Evolutionary conservation across 805 yeast genomes (phyloP).

Genomic region (Monosporozyma unispora): DNA sequence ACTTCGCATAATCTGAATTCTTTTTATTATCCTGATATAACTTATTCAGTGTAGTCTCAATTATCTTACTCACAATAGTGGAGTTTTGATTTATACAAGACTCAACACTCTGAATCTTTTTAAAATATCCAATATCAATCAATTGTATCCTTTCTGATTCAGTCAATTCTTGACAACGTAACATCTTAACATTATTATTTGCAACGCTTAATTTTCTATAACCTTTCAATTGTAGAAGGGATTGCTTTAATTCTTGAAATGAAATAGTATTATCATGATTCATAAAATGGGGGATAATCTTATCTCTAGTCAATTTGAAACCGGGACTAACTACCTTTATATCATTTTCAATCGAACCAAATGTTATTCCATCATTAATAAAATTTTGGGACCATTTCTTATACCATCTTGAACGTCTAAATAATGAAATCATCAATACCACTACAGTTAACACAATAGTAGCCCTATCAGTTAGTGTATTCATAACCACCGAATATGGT

Average conservation of each 20-base stretch:
- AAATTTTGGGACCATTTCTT: background rate
- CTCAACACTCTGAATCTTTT: background rate
- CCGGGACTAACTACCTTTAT: conserved; percentile 6
- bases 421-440: conserved; percentile 14
- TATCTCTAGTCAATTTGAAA: conserved; percentile 8
- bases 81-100: conserved; percentile 1
- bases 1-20: background rate
- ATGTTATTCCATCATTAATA: background rate
- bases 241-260: background rate
- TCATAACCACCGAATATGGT: background rate
- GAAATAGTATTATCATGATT: background rate
- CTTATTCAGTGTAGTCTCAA: background rate
- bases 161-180: background rate
- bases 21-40: background rate
- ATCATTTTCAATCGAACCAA: background rate
- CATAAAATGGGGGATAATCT: conserved; percentile 1
- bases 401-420: conserved; percentile 8
- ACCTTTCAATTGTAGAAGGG: background rate
- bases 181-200: background rate
- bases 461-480: background rate
- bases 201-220: background rate
- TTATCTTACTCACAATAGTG: background rate
- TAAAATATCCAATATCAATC: conserved; percentile 4
- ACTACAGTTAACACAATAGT: background rate
- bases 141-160: conserved; percentile 1